A percentile compares a stretch with the other conserved stretches of the same genome.
Conservation (phyloP, 352 stramenopile genomes). For the Pythium phragmitis region DNA sequence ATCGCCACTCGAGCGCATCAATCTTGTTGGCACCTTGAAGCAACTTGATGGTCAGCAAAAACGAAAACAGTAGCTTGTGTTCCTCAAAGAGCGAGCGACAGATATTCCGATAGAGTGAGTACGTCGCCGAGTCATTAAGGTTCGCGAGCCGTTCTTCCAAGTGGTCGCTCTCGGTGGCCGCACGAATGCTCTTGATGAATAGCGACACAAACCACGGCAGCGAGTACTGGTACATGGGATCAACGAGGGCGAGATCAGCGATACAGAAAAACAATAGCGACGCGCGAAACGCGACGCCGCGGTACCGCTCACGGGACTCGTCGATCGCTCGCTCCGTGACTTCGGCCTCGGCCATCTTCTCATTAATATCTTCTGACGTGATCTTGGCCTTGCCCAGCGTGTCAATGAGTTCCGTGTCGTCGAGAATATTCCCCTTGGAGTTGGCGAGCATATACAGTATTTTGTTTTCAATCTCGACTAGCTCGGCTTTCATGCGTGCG, state of each 20-base stretch:
- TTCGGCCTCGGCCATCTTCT: slow-evolving; percentile 91
- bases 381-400: slow-evolving; percentile 91
- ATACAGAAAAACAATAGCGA: slow-evolving; percentile 94
- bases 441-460: slow-evolving; percentile 93
- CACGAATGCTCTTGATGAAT: slow-evolving; percentile 89
- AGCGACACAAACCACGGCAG: slow-evolving; percentile 92
- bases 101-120: slow-evolving; percentile 93
- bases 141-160: slow-evolving; percentile 82
- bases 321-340: slow-evolving; percentile 92
- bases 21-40: slow-evolving; percentile 77
- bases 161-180: slow-evolving; percentile 78
- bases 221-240: slow-evolving; percentile 95
- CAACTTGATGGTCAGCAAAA: slow-evolving; percentile 89
- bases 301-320: slow-evolving; percentile 86
- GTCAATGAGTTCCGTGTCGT: slow-evolving; percentile 92
- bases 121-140: slow-evolving; percentile 92
- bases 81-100: slow-evolving; percentile 93
- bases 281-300: slow-evolving; percentile 86
- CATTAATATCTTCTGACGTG: slow-evolving; percentile 91
- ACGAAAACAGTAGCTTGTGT: slow-evolving; percentile 94
- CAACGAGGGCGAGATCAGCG: slow-evolving; percentile 85
- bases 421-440: slow-evolving; percentile 92
- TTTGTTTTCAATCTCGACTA: slow-evolving; percentile 93
- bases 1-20: slow-evolving; percentile 91
- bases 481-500: slow-evolving; percentile 90